Evolutionary conservation across 2,329 filamentous ascomycete species (phyloP).

Genomic region (Nannizzia gypsea): DNA sequence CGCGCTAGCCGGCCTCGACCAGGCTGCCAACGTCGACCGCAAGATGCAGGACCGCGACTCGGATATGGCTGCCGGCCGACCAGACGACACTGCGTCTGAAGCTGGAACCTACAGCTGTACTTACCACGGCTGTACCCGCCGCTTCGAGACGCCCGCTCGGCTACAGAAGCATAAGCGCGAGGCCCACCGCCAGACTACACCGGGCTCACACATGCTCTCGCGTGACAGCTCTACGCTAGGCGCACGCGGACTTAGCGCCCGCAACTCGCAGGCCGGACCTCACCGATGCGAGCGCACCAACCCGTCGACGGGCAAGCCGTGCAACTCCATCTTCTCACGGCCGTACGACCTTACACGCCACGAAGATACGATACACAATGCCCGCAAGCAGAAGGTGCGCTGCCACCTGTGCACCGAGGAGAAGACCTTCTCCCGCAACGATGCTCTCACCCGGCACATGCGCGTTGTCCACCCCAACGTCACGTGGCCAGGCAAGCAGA

Average conservation of each 20-base stretch:
- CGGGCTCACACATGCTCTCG: conserved; percentile 35
- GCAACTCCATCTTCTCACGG: conserved; percentile 85
- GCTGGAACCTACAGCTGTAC: conserved; percentile 92
- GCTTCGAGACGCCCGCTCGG: conserved; percentile 76
- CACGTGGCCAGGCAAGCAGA: conserved; percentile 59
- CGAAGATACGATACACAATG: conserved; percentile 95
- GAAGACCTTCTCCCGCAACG: conserved; percentile 91
- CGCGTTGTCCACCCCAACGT: conserved; percentile 86
- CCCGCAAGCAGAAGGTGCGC: conserved; percentile 83
- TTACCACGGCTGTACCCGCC: conserved; percentile 76
- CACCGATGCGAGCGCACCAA: conserved; percentile 90
- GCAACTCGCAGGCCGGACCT: conserved; percentile 83
- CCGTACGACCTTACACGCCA: conserved; percentile 95
- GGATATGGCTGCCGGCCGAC: conserved; percentile 32
- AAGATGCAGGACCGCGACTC: conserved; percentile 37
- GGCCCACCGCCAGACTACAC: conserved; percentile 65
- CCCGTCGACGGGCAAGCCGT: conserved; percentile 86
- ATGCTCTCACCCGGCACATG: conserved; percentile 89
- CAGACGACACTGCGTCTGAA: conserved; percentile 56
- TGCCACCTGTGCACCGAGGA: conserved; percentile 90
- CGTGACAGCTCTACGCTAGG: conserved; percentile 35
- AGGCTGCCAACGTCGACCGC: conserved; percentile 27
- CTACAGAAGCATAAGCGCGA: conserved; percentile 95
- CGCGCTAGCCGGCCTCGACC: conserved; percentile 19
- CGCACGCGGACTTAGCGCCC: conserved; percentile 28